Evolutionary conservation across 192 early-diverging fungal species (phyloP).

Genomic region (Podila epigama): DNA sequence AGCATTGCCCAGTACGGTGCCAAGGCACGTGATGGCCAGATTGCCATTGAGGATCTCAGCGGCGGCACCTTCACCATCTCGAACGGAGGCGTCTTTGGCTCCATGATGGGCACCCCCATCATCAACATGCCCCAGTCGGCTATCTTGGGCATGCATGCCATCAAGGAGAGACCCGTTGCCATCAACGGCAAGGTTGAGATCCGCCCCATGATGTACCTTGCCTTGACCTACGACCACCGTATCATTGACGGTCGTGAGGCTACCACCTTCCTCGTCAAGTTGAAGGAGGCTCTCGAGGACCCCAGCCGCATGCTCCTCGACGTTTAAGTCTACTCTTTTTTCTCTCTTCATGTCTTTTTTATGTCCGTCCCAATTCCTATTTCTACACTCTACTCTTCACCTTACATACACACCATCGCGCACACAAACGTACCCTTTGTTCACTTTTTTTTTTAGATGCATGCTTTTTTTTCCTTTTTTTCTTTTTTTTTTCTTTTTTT

Average conservation of each 20-base stretch:
- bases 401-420: background rate
- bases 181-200: slow-evolving; percentile 93
- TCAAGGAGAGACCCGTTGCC: slow-evolving; percentile 95
- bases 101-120: slow-evolving; percentile 96
- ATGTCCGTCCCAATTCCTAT: slow-evolving; percentile 2
- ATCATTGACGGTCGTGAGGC: slow-evolving; percentile 98
- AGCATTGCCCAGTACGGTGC: slow-evolving; percentile 85
- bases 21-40: slow-evolving; percentile 93
- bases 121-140: slow-evolving; percentile 98
- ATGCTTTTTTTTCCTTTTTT: background rate
- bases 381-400: slow-evolving; percentile 1
- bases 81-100: slow-evolving; percentile 99
- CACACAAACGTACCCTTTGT: background rate
- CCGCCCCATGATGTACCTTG: slow-evolving; percentile 97
- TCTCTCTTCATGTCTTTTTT: slow-evolving; percentile 5
- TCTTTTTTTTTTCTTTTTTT: background rate
- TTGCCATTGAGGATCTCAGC: slow-evolving; percentile 97
- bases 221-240: slow-evolving; percentile 98
- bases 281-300: slow-evolving; percentile 98
- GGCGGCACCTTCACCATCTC: slow-evolving; percentile 99
- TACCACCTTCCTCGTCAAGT: slow-evolving; percentile 95
- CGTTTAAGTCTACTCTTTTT: slow-evolving; percentile 62
- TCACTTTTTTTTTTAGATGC: background rate
- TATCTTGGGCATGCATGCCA: slow-evolving; percentile 98
- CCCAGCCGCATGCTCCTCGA: slow-evolving; percentile 90